Conservation (phyloP, 2,329 filamentous ascomycete genomes). For the Capronia epimyces region DNA sequence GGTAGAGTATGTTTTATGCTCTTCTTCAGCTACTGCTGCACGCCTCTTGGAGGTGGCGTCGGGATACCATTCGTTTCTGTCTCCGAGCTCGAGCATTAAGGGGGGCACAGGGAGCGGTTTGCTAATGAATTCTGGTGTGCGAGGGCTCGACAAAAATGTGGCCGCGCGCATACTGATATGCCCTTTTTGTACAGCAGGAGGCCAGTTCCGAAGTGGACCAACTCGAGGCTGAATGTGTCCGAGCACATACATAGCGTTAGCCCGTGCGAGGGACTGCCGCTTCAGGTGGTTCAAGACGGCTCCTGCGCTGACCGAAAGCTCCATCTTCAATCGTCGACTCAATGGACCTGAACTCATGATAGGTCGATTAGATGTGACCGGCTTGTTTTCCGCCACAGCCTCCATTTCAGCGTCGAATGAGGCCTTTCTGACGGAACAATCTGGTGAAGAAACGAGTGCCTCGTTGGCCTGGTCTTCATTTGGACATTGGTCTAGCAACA, state of each 20-base stretch:
- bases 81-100: background rate
- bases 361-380: background rate
- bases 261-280: conserved; percentile 18
- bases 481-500: too few species aligned
- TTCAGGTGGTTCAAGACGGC: conserved; percentile 12
- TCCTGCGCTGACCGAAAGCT: background rate
- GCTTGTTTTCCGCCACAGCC: background rate
- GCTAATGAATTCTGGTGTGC: background rate
- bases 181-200: background rate
- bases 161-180: background rate
- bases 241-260: conserved; percentile 11
- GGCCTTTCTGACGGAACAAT: background rate
- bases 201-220: too few species aligned
- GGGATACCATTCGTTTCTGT: background rate
- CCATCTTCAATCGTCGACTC: background rate
- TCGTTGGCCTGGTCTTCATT: background rate
- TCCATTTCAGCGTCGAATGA: conserved; percentile 9
- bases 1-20: conserved; percentile 34
- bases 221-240: background rate
- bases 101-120: conserved; percentile 18
- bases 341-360: background rate
- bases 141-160: background rate
- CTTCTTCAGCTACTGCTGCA: background rate
- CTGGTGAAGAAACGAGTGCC: background rate
- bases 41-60: background rate